phyloP scores from a whole-genome alignment of 441 rosid species.

The Theobroma grandiflorum region DNA sequence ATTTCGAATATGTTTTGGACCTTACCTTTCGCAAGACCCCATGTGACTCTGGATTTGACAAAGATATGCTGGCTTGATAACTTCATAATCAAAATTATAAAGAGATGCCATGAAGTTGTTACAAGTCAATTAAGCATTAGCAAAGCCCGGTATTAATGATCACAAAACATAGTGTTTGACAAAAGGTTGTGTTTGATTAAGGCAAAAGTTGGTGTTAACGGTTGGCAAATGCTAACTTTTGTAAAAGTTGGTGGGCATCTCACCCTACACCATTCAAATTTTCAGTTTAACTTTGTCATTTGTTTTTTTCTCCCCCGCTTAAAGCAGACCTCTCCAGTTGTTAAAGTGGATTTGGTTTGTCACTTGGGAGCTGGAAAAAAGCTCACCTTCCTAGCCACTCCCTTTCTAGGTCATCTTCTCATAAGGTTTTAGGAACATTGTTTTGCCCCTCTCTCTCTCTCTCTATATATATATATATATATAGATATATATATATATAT shows the following conservation, averaged over 20 bases:
- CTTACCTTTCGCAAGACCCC: not conserved
- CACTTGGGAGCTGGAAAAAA: not conserved
- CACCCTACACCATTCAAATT: conserved; percentile 14
- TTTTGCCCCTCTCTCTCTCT: not conserved
- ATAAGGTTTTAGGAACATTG: not conserved
- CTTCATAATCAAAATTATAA: not conserved
- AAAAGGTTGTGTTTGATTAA: conserved; percentile 7
- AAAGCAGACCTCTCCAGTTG: not conserved
- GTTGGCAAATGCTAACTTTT: not conserved
- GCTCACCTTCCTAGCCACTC: not conserved
- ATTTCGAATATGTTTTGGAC: not conserved
- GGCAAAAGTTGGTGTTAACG: conserved; percentile 7
- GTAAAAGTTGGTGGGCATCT: not conserved
- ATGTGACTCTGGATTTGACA: not conserved
- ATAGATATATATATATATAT: no score
- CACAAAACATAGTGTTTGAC: conserved; percentile 19
- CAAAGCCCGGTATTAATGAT: conserved; percentile 14
- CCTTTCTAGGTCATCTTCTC: not conserved
- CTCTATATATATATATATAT: no score
- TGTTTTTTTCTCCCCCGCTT: not conserved
- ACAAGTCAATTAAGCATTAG: not conserved
- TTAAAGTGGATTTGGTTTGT: not conserved
- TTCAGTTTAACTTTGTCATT: conserved; percentile 1
- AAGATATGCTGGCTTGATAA: not conserved
- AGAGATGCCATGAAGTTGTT: not conserved